These are phyloP conservation scores for Salisapilia sapeloensis DNA, from an alignment of 352 stramenopile species.

Conservation along the genomic window DNA sequence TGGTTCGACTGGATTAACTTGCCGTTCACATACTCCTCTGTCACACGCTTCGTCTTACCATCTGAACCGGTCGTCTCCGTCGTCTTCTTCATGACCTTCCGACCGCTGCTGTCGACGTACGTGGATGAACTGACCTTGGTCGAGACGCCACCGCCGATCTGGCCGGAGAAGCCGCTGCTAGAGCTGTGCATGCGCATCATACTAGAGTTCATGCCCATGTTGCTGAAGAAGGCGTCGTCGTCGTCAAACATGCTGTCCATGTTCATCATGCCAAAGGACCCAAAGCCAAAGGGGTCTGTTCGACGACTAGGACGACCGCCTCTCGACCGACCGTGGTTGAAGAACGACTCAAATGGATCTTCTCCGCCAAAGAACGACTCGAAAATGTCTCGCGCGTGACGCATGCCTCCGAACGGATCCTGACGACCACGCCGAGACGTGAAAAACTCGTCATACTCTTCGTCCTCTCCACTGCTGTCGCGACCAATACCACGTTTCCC, in stretches of 20 bases:
- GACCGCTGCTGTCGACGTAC: conserved; percentile 46
- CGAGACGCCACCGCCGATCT: conserved; percentile 14
- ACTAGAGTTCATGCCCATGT: conserved; percentile 2
- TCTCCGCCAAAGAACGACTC: conserved; percentile 42
- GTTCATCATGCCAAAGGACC: conserved; percentile 16
- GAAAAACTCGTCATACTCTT: conserved; percentile 8
- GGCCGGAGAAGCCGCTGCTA: conserved; percentile 3
- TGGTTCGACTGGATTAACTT: conserved; percentile 36
- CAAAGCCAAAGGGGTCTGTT: conserved; percentile 9
- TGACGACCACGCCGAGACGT: no score
- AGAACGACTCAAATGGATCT: conserved; percentile 43
- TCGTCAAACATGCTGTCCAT: conserved; percentile 9
- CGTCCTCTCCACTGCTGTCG: neutral
- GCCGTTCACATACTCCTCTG: conserved; percentile 58
- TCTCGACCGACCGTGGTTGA: conserved; percentile 6
- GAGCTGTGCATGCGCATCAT: no score
- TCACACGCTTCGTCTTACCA: conserved; percentile 33
- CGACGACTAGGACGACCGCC: neutral
- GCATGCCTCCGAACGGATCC: conserved; percentile 15
- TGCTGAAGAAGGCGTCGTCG: conserved; percentile 5
- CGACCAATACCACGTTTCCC: conserved; percentile 14
- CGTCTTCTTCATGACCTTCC: conserved; percentile 61
- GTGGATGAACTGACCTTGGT: conserved; percentile 45
- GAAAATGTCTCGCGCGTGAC: conserved; percentile 54
- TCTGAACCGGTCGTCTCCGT: conserved; percentile 33